Evolutionary conservation across 176 grass and related monocot species (phyloP).

Genomic region (Zoysia japonica): DNA sequence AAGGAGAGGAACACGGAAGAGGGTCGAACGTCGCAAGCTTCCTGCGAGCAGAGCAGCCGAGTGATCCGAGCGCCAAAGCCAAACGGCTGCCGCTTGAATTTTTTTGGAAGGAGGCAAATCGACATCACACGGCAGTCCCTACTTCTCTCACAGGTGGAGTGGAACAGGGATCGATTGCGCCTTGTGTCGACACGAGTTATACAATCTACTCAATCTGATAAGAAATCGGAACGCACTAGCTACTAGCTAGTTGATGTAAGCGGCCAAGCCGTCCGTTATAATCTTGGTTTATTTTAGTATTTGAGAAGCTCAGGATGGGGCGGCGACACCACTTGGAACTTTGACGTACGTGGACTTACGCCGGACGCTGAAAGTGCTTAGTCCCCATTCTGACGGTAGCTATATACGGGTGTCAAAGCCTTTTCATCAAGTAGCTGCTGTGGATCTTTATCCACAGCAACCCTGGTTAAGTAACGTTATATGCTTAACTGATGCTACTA

Average conservation of each 20-base stretch:
- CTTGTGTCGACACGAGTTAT: constrained; percentile 20
- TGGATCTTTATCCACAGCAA: neutral
- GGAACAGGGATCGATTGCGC: neutral
- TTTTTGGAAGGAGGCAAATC: constrained; percentile 28
- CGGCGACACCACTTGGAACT: constrained; percentile 22
- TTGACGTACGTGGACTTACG: neutral
- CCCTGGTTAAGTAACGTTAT: constrained; percentile 2
- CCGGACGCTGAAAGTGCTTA: constrained; percentile 9
- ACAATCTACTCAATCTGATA: neutral
- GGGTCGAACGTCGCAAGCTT: constrained; percentile 3
- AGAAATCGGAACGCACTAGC: neutral
- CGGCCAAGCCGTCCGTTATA: neutral
- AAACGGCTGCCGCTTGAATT: constrained; percentile 13
- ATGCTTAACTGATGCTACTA: neutral
- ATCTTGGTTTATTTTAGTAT: constrained; percentile 25
- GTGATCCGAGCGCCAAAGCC: constrained; percentile 9
- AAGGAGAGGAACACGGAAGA: constrained; percentile 15
- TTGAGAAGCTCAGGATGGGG: constrained; percentile 17
- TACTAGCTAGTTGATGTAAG: constrained; percentile 3
- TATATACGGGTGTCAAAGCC: constrained; percentile 19
- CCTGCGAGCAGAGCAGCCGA: neutral
- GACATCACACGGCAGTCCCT: constrained; percentile 9
- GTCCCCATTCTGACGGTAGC: neutral
- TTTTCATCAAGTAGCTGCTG: constrained; percentile 1
- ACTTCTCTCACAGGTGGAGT: neutral